phyloP scores from a whole-genome alignment of 2,329 filamentous ascomycete species.

The Cladosporium cucumerinum region DNA sequence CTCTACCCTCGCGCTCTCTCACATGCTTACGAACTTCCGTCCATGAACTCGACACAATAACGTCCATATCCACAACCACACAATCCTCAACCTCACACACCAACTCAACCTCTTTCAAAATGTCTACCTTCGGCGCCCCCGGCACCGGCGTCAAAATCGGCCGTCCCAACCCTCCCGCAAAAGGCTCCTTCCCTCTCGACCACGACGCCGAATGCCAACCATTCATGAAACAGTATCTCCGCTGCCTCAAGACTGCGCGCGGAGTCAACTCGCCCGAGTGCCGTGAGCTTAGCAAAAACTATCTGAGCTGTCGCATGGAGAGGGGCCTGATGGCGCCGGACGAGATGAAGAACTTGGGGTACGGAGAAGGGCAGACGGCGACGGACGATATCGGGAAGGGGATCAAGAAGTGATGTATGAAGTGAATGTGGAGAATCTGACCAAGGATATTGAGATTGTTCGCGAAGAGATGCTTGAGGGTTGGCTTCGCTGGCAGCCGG shows the following conservation, averaged over 20 bases:
- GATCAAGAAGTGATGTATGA: neutral
- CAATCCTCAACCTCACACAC: neutral
- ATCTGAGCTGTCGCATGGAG: slow-evolving; percentile 91
- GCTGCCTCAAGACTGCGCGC: slow-evolving; percentile 77
- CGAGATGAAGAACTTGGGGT: slow-evolving; percentile 90
- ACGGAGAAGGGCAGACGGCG: slow-evolving; percentile 50
- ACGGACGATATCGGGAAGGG: slow-evolving; percentile 4
- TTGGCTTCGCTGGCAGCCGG: neutral
- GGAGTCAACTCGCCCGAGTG: slow-evolving; percentile 87
- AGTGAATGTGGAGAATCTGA: neutral
- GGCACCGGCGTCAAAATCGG: slow-evolving; percentile 61
- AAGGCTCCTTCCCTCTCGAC: slow-evolving; percentile 93
- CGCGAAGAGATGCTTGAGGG: neutral
- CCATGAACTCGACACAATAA: neutral
- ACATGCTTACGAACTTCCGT: neutral
- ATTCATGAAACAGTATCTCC: slow-evolving; percentile 79
- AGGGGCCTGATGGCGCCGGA: slow-evolving; percentile 94
- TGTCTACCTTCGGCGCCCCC: slow-evolving; percentile 62
- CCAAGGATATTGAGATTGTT: neutral
- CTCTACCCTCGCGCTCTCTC: neutral
- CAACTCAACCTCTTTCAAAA: slow-evolving; percentile 11
- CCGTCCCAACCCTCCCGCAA: slow-evolving; percentile 77
- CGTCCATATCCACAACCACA: neutral
- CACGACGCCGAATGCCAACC: slow-evolving; percentile 95
- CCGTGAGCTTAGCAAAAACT: slow-evolving; percentile 79